Conservation (phyloP, 345 rosid genomes). For the Rhodamnia rubescens region DNA sequence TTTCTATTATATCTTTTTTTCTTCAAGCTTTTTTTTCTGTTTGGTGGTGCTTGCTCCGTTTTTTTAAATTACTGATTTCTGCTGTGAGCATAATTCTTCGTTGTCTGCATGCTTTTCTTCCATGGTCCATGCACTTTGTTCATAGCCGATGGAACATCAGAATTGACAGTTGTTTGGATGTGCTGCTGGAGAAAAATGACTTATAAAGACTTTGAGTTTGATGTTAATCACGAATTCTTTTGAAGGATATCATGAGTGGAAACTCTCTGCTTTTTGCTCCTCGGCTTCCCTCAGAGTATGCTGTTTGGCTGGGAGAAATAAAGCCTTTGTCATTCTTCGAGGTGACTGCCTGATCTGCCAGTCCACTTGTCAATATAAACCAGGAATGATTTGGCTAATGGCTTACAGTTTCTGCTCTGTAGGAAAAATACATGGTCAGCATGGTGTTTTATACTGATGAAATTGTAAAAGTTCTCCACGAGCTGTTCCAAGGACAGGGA, state of each 20-base stretch:
- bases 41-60: not conserved
- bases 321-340: slow-evolving; percentile 49
- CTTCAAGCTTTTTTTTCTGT: not conserved
- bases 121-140: not conserved
- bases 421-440: slow-evolving; percentile 73
- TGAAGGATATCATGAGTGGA: slow-evolving; percentile 76
- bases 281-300: slow-evolving; percentile 67
- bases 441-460: slow-evolving; percentile 61
- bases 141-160: not conserved
- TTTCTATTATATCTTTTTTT: not conserved
- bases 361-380: not conserved
- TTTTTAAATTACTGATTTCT: not conserved
- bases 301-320: slow-evolving; percentile 91
- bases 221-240: not conserved
- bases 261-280: slow-evolving; percentile 76
- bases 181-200: not conserved
- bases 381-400: not conserved
- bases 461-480: slow-evolving; percentile 40
- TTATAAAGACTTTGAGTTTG: not conserved
- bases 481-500: slow-evolving; percentile 40
- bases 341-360: slow-evolving; percentile 21
- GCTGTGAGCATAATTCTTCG: not conserved
- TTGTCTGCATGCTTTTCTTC: not conserved
- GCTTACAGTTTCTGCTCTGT: slow-evolving; percentile 10
- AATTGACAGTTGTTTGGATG: not conserved